Evolutionary conservation across 1,139 yeast genomes (phyloP).

Genomic region (Scheffersomyces quercinus): DNA sequence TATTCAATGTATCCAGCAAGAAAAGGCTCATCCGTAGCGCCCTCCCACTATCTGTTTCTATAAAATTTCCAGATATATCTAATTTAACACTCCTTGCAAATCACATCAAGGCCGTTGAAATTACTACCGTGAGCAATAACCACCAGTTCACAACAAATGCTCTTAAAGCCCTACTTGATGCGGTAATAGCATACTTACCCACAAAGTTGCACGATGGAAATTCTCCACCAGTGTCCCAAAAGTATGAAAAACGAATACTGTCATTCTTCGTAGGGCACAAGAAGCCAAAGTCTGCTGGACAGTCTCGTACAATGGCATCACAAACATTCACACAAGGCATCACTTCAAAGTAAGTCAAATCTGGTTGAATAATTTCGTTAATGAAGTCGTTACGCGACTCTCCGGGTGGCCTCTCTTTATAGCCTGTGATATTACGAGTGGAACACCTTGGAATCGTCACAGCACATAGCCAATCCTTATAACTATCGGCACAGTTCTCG

Average conservation of each 20-base stretch:
- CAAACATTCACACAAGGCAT: slow-evolving; percentile 86
- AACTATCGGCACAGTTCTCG: slow-evolving; percentile 67
- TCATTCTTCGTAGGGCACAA: slow-evolving; percentile 58
- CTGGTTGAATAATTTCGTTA: slow-evolving; percentile 58
- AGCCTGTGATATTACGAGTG: slow-evolving; percentile 41
- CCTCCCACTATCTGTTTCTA: too few species aligned
- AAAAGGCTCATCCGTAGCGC: too few species aligned
- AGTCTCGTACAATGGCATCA: slow-evolving; percentile 73
- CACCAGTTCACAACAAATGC: slow-evolving; percentile 3
- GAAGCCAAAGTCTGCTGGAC: slow-evolving; percentile 79
- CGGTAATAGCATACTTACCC: slow-evolving; percentile 23
- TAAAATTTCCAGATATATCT: too few species aligned
- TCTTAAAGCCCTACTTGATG: neutral
- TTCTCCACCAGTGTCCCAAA: slow-evolving; percentile 32
- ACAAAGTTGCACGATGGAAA: slow-evolving; percentile 48
- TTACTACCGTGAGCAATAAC: slow-evolving; percentile 1
- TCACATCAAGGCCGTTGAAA: neutral
- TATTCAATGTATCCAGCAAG: too few species aligned
- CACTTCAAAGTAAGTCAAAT: slow-evolving; percentile 67
- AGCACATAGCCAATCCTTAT: slow-evolving; percentile 88
- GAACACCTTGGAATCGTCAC: slow-evolving; percentile 89
- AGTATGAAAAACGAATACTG: slow-evolving; percentile 48
- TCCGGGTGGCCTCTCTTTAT: slow-evolving; percentile 47
- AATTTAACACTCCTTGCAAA: too few species aligned
- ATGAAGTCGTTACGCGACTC: slow-evolving; percentile 64